Percentiles rank a stretch among this genome's conserved stretches.
phyloP scores from a whole-genome alignment of 1,139 yeast genomes.

The Suhomyces panamericanus region DNA sequence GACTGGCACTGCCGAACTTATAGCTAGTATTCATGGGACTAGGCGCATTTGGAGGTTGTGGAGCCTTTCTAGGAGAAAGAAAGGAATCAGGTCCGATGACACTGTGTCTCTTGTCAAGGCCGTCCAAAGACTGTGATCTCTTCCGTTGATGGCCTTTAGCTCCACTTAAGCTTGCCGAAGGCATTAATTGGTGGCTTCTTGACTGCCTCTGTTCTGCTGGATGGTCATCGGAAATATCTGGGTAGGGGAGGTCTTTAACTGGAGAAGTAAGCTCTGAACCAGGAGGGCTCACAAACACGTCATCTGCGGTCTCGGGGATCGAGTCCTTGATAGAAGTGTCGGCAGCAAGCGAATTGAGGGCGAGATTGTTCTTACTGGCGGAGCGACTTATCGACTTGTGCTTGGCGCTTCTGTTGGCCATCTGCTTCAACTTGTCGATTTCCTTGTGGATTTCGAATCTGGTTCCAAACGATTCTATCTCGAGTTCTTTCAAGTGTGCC shows the following conservation, averaged over 20 bases:
- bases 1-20: constrained; percentile 28
- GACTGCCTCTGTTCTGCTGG: constrained; percentile 4
- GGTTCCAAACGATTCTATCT: constrained; percentile 90
- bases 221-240: constrained; percentile 12
- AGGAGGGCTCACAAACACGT: constrained; percentile 13
- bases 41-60: constrained; percentile 54
- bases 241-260: constrained; percentile 1
- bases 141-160: constrained; percentile 39
- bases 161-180: constrained; percentile 19
- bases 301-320: constrained; percentile 8
- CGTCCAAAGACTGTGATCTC: constrained; percentile 56
- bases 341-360: neutral
- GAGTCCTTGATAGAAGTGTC: constrained; percentile 10
- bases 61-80: constrained; percentile 64
- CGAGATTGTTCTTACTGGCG: constrained; percentile 8
- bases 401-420: constrained; percentile 19
- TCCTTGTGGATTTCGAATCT: constrained; percentile 89
- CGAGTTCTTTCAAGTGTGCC: constrained; percentile 84
- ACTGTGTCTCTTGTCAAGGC: constrained; percentile 23
- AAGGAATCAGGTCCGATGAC: constrained; percentile 28
- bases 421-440: constrained; percentile 65
- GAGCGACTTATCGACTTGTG: constrained; percentile 16
- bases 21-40: constrained; percentile 29
- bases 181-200: constrained; percentile 16
- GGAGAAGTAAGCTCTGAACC: constrained; percentile 6